Conservation (phyloP, 2,329 filamentous ascomycete genomes). For the Pestalotiopsis sp. region DNA sequence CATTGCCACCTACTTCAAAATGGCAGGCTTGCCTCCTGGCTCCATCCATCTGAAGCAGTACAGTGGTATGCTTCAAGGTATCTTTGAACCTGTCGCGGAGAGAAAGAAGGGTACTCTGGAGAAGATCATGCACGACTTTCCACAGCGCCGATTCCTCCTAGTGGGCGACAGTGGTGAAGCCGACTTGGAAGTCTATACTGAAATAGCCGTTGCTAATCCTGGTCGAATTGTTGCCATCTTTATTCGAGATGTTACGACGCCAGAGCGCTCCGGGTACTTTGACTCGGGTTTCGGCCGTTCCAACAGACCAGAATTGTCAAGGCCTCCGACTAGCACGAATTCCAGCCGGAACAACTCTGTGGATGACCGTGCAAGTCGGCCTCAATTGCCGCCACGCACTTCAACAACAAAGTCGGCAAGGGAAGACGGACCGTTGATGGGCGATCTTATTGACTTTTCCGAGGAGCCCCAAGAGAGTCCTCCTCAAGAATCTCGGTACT, state of each 20-base stretch:
- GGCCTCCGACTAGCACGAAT: slow-evolving; percentile 16
- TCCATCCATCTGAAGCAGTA: slow-evolving; percentile 97
- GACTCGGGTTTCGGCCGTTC: slow-evolving; percentile 54
- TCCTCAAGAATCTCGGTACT: slow-evolving; percentile 35
- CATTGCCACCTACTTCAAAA: slow-evolving; percentile 80
- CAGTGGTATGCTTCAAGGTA: slow-evolving; percentile 94
- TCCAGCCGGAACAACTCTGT: slow-evolving; percentile 19
- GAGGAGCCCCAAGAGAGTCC: slow-evolving; percentile 49
- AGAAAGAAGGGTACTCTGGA: slow-evolving; percentile 88
- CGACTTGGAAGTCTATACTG: slow-evolving; percentile 95
- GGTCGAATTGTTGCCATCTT: slow-evolving; percentile 85
- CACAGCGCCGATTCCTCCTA: slow-evolving; percentile 83
- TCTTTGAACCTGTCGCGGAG: slow-evolving; percentile 96
- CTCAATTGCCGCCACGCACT: slow-evolving; percentile 36
- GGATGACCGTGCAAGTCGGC: slow-evolving; percentile 27
- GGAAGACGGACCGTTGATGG: slow-evolving; percentile 47
- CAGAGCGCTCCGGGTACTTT: slow-evolving; percentile 75
- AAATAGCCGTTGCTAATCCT: slow-evolving; percentile 83
- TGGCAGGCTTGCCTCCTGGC: slow-evolving; percentile 79
- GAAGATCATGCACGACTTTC: slow-evolving; percentile 85
- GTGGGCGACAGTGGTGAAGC: slow-evolving; percentile 97
- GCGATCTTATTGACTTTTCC: slow-evolving; percentile 63
- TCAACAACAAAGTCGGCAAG: slow-evolving; percentile 24
- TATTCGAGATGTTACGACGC: slow-evolving; percentile 92
- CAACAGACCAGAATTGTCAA: slow-evolving; percentile 27